A percentile compares a stretch with the other conserved stretches of the same genome.
Conservation (phyloP, 1,139 yeast genomes). For the Saccharomyces hybrid region DNA sequence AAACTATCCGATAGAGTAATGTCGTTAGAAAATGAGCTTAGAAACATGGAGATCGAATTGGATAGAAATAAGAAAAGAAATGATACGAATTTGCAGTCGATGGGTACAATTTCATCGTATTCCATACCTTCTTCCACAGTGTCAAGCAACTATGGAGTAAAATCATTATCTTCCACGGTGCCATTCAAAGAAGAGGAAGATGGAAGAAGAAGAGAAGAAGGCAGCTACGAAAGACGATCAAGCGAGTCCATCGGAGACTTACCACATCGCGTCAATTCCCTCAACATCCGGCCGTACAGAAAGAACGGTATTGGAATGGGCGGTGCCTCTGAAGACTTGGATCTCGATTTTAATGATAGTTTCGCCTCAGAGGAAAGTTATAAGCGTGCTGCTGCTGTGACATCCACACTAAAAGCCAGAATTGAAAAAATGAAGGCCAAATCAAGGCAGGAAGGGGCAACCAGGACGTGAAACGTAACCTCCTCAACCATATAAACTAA, state of each 20-base stretch:
- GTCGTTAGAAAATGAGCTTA: constrained; percentile 15
- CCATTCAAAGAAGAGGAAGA: not conserved
- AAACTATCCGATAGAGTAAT: constrained; percentile 19
- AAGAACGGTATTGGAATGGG: constrained; percentile 4
- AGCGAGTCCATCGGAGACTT: not conserved
- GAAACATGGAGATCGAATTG: constrained; percentile 1
- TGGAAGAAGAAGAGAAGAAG: not conserved
- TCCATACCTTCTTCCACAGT: not conserved
- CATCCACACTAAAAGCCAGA: constrained; percentile 74
- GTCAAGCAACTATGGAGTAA: not conserved
- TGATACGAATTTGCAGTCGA: not conserved
- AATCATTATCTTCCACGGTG: not conserved
- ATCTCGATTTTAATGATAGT: constrained; percentile 9
- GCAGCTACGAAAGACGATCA: not conserved
- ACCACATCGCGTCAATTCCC: constrained; percentile 5
- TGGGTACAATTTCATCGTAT: not conserved
- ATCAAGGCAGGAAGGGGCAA: constrained; percentile 31
- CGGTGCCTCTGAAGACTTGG: not conserved
- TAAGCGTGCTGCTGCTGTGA: constrained; percentile 86
- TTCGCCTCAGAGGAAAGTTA: constrained; percentile 61
- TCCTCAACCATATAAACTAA: not conserved
- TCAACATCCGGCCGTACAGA: not conserved
- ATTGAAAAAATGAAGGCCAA: constrained; percentile 82
- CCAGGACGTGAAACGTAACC: not conserved
- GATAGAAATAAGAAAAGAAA: not conserved